A percentile compares a stretch with the other conserved stretches of the same genome.
Evolutionary conservation across 805 yeast species (phyloP).

Genomic region (Komagataella phaffii): DNA sequence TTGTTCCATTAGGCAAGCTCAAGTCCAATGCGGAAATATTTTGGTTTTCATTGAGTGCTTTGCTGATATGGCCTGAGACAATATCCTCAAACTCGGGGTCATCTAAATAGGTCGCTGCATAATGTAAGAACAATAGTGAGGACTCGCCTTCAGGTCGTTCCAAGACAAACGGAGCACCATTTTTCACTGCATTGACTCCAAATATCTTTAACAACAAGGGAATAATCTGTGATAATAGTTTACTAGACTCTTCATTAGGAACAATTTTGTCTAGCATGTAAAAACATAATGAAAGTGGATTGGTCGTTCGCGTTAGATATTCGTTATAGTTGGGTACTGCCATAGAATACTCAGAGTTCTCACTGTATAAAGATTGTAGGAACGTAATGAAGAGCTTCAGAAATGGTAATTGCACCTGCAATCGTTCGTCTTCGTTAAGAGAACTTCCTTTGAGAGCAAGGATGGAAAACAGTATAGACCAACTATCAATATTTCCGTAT

Average conservation of each 20-base stretch:
- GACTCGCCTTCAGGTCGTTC: not conserved
- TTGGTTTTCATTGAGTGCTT: not conserved
- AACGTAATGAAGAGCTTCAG: not conserved
- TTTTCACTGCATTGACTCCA: conserved; percentile 33
- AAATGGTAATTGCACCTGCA: not conserved
- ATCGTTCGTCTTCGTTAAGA: conserved; percentile 6
- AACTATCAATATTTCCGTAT: conserved; percentile 4
- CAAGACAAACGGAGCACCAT: conserved; percentile 27
- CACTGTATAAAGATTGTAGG: not conserved
- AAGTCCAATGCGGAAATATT: not conserved
- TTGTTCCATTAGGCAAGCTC: not conserved
- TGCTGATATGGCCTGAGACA: not conserved
- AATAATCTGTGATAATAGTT: conserved; percentile 1
- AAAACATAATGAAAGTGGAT: conserved; percentile 25
- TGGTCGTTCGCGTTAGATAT: conserved; percentile 25
- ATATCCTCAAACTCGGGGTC: not conserved
- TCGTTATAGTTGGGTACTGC: conserved; percentile 26
- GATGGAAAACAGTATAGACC: conserved; percentile 12
- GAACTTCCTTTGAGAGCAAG: conserved; percentile 12
- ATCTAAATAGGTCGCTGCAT: not conserved
- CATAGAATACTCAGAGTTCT: not conserved
- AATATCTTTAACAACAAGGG: conserved; percentile 15
- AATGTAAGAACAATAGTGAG: not conserved
- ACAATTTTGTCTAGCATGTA: conserved; percentile 21
- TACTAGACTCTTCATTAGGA: conserved; percentile 1